These are phyloP conservation scores for Aspergillus vadensis DNA, from an alignment of 2,329 filamentous ascomycete genomes.

Conservation along the genomic window DNA sequence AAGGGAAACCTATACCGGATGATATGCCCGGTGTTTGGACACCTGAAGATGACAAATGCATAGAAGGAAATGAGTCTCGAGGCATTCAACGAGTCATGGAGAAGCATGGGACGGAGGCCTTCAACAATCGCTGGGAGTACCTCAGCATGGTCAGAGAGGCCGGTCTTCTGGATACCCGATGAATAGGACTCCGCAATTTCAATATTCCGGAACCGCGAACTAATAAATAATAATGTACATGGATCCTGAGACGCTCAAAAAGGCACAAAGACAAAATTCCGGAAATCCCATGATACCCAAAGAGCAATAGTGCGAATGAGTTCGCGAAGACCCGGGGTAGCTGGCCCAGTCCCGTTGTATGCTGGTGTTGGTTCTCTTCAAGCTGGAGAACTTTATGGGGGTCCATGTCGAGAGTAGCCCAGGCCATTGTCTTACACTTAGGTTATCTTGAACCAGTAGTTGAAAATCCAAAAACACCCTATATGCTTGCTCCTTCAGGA, in stretches of 20 bases:
- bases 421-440: constrained; percentile 17
- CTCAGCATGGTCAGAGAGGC: constrained; percentile 31
- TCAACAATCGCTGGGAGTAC: constrained; percentile 42
- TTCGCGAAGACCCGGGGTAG: neutral
- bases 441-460: neutral
- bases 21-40: constrained; percentile 52
- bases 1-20: constrained; percentile 40
- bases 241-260: neutral
- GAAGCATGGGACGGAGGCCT: constrained; percentile 48
- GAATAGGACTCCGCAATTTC: constrained; percentile 3
- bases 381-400: neutral
- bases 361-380: neutral
- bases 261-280: neutral
- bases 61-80: constrained; percentile 37
- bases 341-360: neutral
- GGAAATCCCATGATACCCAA: neutral
- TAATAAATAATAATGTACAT: constrained; percentile 2
- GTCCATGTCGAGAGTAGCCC: constrained; percentile 4
- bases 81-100: constrained; percentile 38
- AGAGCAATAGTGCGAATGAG: neutral
- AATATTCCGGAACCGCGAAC: neutral
- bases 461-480: constrained; percentile 18
- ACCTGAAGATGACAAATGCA: constrained; percentile 44
- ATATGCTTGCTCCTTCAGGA: constrained; percentile 14
- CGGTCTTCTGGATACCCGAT: constrained; percentile 14